Conservation (phyloP, 441 rosid species). For the Rhodomyrtus psidioides region DNA sequence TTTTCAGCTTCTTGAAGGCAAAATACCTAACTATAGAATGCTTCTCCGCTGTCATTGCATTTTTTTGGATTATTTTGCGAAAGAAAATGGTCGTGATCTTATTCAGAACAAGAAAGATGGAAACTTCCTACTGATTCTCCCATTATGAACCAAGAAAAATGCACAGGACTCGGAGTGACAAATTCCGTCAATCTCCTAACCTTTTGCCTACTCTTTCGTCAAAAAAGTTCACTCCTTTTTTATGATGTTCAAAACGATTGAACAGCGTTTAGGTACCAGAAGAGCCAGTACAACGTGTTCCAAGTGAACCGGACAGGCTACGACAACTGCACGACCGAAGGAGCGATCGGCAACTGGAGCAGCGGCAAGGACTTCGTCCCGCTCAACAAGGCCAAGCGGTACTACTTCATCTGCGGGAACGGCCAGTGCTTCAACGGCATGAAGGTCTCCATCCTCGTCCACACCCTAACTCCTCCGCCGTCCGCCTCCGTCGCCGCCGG, state of each 20-base stretch:
- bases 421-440: conserved; percentile 65
- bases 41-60: not conserved
- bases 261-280: conserved; percentile 71
- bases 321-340: conserved; percentile 71
- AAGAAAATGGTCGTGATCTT: not conserved
- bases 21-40: not conserved
- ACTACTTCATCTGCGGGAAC: conserved; percentile 67
- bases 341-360: conserved; percentile 58
- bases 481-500: conserved; percentile 12
- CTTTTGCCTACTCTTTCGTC: not conserved
- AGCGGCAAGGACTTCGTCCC: conserved; percentile 67
- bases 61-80: not conserved
- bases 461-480: conserved; percentile 38
- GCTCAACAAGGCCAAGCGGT: conserved; percentile 48
- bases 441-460: conserved; percentile 65
- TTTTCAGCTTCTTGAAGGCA: not conserved
- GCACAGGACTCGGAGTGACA: not conserved
- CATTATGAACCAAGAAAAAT: not conserved
- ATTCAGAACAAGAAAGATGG: not conserved
- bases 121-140: not conserved
- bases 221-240: not conserved
- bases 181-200: not conserved
- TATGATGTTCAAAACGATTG: not conserved
- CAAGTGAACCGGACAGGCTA: conserved; percentile 72
- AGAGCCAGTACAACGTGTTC: conserved; percentile 68